Percentiles rank a stretch among this genome's conserved stretches.
These are phyloP conservation scores for Cichorium intybus DNA, from an alignment of 140 eudicot genomes.

Conservation along the genomic window DNA sequence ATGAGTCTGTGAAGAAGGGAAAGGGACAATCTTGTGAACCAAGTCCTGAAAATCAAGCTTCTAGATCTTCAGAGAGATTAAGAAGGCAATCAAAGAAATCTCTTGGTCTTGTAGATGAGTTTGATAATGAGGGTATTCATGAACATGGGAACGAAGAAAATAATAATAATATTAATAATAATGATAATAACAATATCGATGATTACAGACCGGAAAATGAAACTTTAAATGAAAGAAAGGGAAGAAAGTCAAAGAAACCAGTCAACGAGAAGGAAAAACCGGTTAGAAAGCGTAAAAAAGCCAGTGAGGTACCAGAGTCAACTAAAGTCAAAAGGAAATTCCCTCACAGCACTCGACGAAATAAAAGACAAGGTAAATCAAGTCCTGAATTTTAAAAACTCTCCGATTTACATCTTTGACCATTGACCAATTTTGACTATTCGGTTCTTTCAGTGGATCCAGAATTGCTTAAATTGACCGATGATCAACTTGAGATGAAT, in stretches of 20 bases:
- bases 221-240: constrained; percentile 25
- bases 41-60: constrained; percentile 31
- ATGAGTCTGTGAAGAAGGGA: constrained; percentile 30
- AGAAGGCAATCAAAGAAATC: constrained; percentile 20
- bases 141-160: constrained; percentile 26
- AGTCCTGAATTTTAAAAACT: neutral
- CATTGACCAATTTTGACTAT: constrained; percentile 11
- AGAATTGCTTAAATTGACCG: constrained; percentile 56
- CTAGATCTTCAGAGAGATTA: constrained; percentile 34
- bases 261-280: constrained; percentile 47
- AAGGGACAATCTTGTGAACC: constrained; percentile 9
- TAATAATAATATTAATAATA: no score
- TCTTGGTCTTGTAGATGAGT: constrained; percentile 37
- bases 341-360: constrained; percentile 66
- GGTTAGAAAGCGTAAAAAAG: constrained; percentile 58
- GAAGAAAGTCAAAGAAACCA: constrained; percentile 41
- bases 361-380: constrained; percentile 64
- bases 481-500: constrained; percentile 56
- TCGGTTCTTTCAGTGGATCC: constrained; percentile 44
- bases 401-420: neutral
- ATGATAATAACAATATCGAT: constrained; percentile 19
- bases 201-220: constrained; percentile 43
- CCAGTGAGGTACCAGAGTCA: constrained; percentile 34
- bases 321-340: constrained; percentile 56
- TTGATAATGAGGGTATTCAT: constrained; percentile 34